phyloP scores from a whole-genome alignment of 441 rosid species.

The Eugenia klotzschiana region DNA sequence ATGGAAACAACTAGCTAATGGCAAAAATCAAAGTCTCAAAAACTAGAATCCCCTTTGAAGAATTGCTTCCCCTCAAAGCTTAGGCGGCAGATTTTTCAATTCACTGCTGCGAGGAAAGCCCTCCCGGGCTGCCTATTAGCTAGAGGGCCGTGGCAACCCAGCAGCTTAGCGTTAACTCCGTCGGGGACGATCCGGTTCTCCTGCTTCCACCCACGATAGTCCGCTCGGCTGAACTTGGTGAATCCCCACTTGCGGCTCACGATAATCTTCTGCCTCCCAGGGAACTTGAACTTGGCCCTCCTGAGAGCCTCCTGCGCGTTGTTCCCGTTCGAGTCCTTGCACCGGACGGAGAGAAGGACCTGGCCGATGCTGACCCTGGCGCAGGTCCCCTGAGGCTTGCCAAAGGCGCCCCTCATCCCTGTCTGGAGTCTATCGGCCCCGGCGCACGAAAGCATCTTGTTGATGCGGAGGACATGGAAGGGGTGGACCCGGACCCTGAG shows the following conservation, averaged over 20 bases:
- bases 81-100: neutral
- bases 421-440: constrained; percentile 7
- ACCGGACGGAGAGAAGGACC: constrained; percentile 8
- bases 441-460: constrained; percentile 8
- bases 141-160: neutral
- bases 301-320: constrained; percentile 1
- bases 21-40: neutral
- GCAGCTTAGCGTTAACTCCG: neutral
- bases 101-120: neutral
- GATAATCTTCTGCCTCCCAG: constrained; percentile 5
- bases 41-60: neutral
- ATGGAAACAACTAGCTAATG: neutral
- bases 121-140: neutral
- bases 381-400: constrained; percentile 8
- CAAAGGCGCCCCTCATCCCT: constrained; percentile 6
- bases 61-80: neutral
- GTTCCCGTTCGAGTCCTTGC: constrained; percentile 4
- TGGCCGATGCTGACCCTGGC: constrained; percentile 6
- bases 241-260: constrained; percentile 1
- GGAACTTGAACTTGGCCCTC: constrained; percentile 9
- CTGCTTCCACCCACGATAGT: neutral
- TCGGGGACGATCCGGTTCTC: constrained; percentile 2
- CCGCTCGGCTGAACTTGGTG: neutral
- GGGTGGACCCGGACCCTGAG: neutral
- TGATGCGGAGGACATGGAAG: constrained; percentile 4